Percentiles rank a stretch among this genome's conserved stretches.
These are phyloP conservation scores for Calonectria leucothoes DNA, from an alignment of 2,329 filamentous ascomycete genomes.

Conservation along the genomic window DNA sequence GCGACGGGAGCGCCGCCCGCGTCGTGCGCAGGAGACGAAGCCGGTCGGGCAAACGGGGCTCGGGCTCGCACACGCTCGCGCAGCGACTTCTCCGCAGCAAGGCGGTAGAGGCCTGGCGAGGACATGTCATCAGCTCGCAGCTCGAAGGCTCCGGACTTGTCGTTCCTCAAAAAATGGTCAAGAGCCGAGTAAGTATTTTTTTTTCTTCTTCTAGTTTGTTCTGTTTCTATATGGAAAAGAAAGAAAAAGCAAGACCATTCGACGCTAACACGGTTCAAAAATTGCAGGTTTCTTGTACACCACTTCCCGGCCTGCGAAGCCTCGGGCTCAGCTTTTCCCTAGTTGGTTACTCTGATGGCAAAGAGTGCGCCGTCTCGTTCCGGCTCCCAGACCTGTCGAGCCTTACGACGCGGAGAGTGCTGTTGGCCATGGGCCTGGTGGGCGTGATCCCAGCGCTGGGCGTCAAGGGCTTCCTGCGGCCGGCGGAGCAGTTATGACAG, in stretches of 20 bases:
- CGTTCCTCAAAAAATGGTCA: conserved; percentile 13
- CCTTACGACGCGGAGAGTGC: conserved; percentile 43
- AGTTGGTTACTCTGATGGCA: conserved; percentile 25
- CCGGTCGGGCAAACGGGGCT: conserved; percentile 23
- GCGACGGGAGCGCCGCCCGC: conserved; percentile 27
- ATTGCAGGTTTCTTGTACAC: conserved; percentile 33
- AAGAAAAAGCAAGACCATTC: not conserved
- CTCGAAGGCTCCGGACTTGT: conserved; percentile 31
- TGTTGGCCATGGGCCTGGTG: conserved; percentile 46
- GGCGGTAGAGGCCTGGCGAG: conserved; percentile 54
- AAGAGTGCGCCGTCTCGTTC: conserved; percentile 30
- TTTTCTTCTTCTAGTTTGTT: not conserved
- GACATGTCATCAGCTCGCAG: conserved; percentile 46
- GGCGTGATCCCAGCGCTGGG: conserved; percentile 39
- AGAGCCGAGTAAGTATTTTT: conserved; percentile 32
- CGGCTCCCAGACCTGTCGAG: conserved; percentile 40
- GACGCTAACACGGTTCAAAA: not conserved
- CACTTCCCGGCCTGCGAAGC: conserved; percentile 29
- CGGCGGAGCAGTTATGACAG: conserved; percentile 41
- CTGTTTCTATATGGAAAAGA: not conserved
- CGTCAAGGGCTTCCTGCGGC: conserved; percentile 33
- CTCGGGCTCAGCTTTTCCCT: conserved; percentile 37
- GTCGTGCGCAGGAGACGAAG: conserved; percentile 34
- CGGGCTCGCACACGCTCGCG: conserved; percentile 50
- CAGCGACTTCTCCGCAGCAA: conserved; percentile 55